Base-by-base conservation (phyloP, 176 grass and related monocot species). In the Zea luxurians region DNA sequence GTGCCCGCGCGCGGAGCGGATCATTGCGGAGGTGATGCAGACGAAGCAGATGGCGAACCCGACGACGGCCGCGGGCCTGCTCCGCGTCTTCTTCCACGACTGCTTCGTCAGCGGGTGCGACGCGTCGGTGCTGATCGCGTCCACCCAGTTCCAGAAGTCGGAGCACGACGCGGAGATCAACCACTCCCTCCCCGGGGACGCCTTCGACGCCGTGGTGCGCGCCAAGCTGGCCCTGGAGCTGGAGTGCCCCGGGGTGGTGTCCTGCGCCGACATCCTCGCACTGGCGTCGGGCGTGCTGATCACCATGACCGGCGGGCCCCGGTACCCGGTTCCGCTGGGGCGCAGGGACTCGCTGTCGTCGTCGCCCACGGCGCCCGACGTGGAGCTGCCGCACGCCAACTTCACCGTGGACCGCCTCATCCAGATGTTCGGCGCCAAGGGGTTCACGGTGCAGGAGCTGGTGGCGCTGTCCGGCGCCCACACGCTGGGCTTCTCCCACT, bases 1-100 rank as follows among this genome's bases (percentile, higher is more conserved):
- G 49, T 96, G 92, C 78, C 92, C 92, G 3, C 78, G 84, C 47
- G 84, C 80, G 16, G 86, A 96, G 87, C 74, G 77, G 74, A 92
- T 96, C 75, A 49, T 96, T 37, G 90, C 92, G 13, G 89, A 92
- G 75, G 87, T 86, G 11, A 47, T 96, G 16, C 85, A 86, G 71
- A 61, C 65, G 70, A 96, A 96, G 75, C 92, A 96, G 86, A 81
- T 85, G 67, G 43, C 58, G 27, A 92, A 83, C 84, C 92, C 92
- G 42, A 96, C 92, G n/a, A 96, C 92, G 5, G 92, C 92, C 0
- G 92, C 92, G 4, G 92, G 81, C 4, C 80, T 91, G 48, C 92
- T 96, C 64, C 92, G 92, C 40, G 70, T 96, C 75, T 96, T 96
- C 81, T 96, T 96, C 84, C 89, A 96, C 74, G 92, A 96, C 78